These are phyloP conservation scores for Coriaria nepalensis DNA, from an alignment of 306 rosid genomes.

Conservation along the genomic window DNA sequence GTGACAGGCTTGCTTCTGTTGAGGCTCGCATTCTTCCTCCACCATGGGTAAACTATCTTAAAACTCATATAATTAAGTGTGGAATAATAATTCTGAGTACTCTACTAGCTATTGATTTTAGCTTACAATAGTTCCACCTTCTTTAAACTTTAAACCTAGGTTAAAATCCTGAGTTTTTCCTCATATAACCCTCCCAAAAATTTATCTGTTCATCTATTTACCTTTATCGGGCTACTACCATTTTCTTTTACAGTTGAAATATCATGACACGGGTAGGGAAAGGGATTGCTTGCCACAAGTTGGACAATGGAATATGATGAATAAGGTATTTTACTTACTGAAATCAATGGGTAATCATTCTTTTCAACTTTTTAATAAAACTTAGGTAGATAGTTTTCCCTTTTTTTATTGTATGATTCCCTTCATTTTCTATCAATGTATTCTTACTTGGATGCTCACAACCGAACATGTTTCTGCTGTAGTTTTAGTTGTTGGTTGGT, in stretches of 20 bases:
- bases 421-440: too few relatives aligned
- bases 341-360: not conserved
- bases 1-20: slow-evolving; percentile 81
- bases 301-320: slow-evolving; percentile 99
- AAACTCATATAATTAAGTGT: not conserved
- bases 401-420: too few relatives aligned
- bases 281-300: slow-evolving; percentile 90
- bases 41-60: slow-evolving; percentile 51
- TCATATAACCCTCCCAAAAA: too few relatives aligned
- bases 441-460: too few relatives aligned
- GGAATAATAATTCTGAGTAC: too few relatives aligned
- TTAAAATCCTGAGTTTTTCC: too few relatives aligned
- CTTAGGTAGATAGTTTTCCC: not conserved
- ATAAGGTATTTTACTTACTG: slow-evolving; percentile 38
- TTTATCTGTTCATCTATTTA: not conserved
- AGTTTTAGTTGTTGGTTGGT: too few relatives aligned
- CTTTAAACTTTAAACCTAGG: too few relatives aligned
- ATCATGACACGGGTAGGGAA: slow-evolving; percentile 92
- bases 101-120: too few relatives aligned
- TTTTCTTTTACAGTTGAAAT: slow-evolving; percentile 54
- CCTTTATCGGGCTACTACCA: not conserved
- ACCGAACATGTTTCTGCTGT: too few relatives aligned
- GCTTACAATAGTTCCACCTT: too few relatives aligned
- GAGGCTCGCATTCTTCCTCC: slow-evolving; percentile 97
- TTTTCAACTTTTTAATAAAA: too few relatives aligned